phyloP scores from a whole-genome alignment of 352 stramenopile genomes.

The Pythium chondricola region DNA sequence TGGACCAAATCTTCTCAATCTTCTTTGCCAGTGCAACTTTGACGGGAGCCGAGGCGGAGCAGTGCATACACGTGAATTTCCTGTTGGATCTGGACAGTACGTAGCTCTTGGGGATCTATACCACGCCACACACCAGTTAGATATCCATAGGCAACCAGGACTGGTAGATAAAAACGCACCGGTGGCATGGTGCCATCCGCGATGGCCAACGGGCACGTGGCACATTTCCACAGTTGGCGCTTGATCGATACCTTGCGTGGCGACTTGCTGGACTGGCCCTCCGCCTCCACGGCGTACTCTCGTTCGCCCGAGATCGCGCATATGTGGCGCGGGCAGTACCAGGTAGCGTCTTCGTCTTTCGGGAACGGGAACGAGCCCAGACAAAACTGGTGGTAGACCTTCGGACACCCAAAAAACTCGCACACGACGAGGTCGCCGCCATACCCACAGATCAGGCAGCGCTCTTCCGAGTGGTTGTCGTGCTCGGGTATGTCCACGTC shows the following conservation, averaged over 20 bases:
- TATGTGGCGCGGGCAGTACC: conserved; percentile 74
- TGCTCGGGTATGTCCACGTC: conserved; percentile 14
- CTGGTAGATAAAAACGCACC: conserved; percentile 20
- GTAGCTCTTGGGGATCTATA: conserved; percentile 51
- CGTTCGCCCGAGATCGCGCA: conserved; percentile 58
- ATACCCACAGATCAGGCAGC: conserved; percentile 74
- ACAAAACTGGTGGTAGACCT: conserved; percentile 87
- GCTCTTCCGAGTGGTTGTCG: conserved; percentile 52
- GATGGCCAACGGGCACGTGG: conserved; percentile 61
- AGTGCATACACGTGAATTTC: conserved; percentile 68
- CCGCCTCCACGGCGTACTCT: conserved; percentile 39
- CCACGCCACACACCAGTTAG: neutral
- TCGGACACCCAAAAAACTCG: conserved; percentile 73
- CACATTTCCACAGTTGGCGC: conserved; percentile 80
- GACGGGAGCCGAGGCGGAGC: conserved; percentile 39
- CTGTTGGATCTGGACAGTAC: conserved; percentile 60
- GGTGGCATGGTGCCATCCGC: conserved; percentile 48
- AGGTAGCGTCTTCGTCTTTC: conserved; percentile 73
- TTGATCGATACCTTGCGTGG: conserved; percentile 42
- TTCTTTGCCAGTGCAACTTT: conserved; percentile 73
- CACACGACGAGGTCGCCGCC: conserved; percentile 79
- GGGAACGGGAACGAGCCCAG: conserved; percentile 72
- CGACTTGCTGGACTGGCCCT: conserved; percentile 33
- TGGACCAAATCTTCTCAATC: conserved; percentile 81
- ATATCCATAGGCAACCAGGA: neutral